These are phyloP conservation scores for Corniculantispora saksenae DNA, from an alignment of 2,329 filamentous ascomycete species.

Conservation along the genomic window DNA sequence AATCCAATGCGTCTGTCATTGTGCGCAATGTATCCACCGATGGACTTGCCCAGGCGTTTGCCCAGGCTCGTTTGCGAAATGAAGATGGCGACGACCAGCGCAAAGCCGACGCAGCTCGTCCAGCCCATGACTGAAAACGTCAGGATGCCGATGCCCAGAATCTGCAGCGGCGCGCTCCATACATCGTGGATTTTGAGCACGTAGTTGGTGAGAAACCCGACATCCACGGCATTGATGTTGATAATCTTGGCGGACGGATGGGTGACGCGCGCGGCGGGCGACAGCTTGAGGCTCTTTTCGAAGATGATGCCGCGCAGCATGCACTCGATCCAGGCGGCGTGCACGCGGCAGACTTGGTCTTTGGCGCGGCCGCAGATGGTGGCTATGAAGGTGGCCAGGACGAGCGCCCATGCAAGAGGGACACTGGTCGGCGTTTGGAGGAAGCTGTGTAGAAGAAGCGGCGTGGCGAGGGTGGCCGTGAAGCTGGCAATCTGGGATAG, in stretches of 20 bases:
- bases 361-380: constrained; percentile 14
- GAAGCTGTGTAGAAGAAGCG: constrained; percentile 13
- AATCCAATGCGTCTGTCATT: constrained; percentile 8
- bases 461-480: neutral
- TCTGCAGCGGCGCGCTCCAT: constrained; percentile 17
- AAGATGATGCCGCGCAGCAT: constrained; percentile 18
- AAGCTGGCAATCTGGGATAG: neutral
- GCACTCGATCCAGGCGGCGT: constrained; percentile 16
- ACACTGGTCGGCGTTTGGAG: neutral
- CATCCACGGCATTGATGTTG: constrained; percentile 17
- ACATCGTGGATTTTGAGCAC: constrained; percentile 18
- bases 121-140: constrained; percentile 7
- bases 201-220: constrained; percentile 16
- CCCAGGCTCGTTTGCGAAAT: constrained; percentile 7
- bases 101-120: constrained; percentile 13
- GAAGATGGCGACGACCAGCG: constrained; percentile 5
- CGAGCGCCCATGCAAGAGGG: neutral
- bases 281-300: constrained; percentile 10
- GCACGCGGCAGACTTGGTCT: constrained; percentile 17
- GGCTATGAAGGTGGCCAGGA: neutral
- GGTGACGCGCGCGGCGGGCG: constrained; percentile 4
- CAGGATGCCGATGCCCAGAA: constrained; percentile 4
- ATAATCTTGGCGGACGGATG: constrained; percentile 17
- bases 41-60: neutral
- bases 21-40: constrained; percentile 8